Evolutionary conservation across 148 eudicot species (phyloP).

Genomic region (Suaeda aralocaspica): DNA sequence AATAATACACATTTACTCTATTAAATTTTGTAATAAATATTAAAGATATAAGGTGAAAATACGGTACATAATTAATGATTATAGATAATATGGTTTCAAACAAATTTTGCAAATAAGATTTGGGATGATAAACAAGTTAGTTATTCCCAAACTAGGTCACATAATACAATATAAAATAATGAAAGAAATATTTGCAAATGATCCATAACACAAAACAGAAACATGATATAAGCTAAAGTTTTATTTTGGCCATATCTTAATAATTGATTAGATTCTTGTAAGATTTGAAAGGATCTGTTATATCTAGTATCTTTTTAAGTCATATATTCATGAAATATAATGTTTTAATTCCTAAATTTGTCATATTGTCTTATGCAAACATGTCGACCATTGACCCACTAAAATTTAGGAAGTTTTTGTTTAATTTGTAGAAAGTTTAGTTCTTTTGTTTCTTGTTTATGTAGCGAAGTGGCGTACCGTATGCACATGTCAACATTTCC

Average conservation of each 20-base stretch:
- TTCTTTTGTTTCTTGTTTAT: constrained; percentile 10
- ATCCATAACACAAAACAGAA: not conserved
- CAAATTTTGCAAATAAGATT: too few species aligned
- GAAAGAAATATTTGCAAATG: not conserved
- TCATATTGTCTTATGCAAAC: not conserved
- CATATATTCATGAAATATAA: constrained; percentile 5
- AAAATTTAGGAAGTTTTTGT: not conserved
- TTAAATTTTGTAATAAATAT: too few species aligned
- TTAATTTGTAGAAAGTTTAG: not conserved
- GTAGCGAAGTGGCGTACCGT: not conserved
- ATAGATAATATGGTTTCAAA: too few species aligned
- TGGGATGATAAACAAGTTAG: too few species aligned
- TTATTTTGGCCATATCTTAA: not conserved
- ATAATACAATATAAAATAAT: too few species aligned
- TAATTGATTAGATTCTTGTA: not conserved
- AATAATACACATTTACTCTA: too few species aligned
- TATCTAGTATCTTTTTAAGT: not conserved
- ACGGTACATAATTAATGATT: too few species aligned
- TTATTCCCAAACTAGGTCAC: too few species aligned
- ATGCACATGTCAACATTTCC: constrained; percentile 7
- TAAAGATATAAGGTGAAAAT: too few species aligned
- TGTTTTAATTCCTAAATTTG: not conserved
- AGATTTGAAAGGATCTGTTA: constrained; percentile 11
- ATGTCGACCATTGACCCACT: constrained; percentile 13
- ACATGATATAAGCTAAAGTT: not conserved